Percentiles rank a stretch among this genome's conserved stretches.
Evolutionary conservation across 768 basidiomycete genomes (phyloP).

Genomic region (Pleurotus eryngii): DNA sequence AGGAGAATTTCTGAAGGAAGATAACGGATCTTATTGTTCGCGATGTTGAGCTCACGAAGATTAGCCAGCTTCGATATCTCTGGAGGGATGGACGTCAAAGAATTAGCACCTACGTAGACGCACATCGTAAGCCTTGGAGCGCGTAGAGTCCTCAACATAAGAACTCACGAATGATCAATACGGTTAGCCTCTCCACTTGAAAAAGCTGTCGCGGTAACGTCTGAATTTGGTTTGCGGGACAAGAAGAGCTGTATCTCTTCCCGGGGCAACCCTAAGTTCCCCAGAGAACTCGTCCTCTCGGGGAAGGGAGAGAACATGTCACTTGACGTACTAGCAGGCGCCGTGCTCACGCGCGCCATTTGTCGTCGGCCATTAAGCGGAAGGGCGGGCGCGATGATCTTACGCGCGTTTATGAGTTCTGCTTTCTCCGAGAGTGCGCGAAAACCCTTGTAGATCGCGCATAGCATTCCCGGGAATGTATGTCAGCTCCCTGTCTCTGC

Average conservation of each 20-base stretch:
- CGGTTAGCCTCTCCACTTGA: conserved; percentile 49
- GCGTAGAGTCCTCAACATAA: neutral
- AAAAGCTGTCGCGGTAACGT: conserved; percentile 58
- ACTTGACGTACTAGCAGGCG: conserved; percentile 24
- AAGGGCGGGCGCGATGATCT: neutral
- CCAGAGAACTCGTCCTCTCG: conserved; percentile 29
- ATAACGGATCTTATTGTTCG: conserved; percentile 54
- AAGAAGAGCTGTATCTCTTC: conserved; percentile 58
- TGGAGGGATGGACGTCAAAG: conserved; percentile 54
- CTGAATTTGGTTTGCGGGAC: conserved; percentile 52
- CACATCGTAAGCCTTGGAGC: neutral
- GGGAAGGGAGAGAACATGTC: conserved; percentile 21
- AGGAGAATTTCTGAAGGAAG: conserved; percentile 64
- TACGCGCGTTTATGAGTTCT: conserved; percentile 19
- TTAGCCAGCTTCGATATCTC: conserved; percentile 54
- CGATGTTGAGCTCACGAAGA: conserved; percentile 58
- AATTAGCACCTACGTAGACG: conserved; percentile 52
- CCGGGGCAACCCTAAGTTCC: conserved; percentile 36
- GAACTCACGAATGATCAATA: conserved; percentile 61
- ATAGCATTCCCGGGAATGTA: conserved; percentile 50
- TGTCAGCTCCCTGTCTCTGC: conserved; percentile 36
- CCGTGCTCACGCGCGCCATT: conserved; percentile 31
- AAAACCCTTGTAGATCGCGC: conserved; percentile 39
- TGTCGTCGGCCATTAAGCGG: conserved; percentile 16
- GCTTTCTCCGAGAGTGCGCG: conserved; percentile 38